Evolutionary conservation across 179 eudicot species (phyloP), one percentile per base, ranked within the genome.

Genomic region (Vitellaria paradoxa): DNA sequence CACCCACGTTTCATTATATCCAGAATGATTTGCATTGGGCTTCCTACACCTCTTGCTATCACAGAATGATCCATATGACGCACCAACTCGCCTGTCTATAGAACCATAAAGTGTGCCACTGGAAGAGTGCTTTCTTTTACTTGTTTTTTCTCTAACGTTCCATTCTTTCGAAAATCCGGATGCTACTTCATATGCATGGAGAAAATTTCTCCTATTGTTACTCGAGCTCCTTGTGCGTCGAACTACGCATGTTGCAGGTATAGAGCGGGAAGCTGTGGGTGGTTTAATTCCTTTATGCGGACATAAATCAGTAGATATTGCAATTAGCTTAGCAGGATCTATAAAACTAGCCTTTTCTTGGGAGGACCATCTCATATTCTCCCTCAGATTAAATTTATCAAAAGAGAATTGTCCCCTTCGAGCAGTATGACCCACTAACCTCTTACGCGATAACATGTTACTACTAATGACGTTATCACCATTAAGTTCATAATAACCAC

Each of bases 401-500:
- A 85, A 78, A 57, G 86, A 89, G 49, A 90, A 82, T 53, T 84
- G 87, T 64, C 90, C 77, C 80, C 92, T 92, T 68, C 96, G 87
- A 77, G 81, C 84, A 82, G 79, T 85, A 73, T 84, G 87, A 73
- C 84, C 84, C 52, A 65, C 75, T 78, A 72, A 78, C 72, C 82
- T 85, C 60, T 83, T 82, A 76, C 77, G 78, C 20, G 85, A 82
- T 74, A 82, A 71, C 50, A 71, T 66, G n/a, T 61, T 82, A 80
- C 37, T 30, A 30, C 81, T 74, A 77, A 75, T 72, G 80, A 66
- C 42, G 81, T 83, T 85, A 74, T 83, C 83, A 57, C 83, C 82
- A 74, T 65, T 83, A 74, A 90, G 79, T 85, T 96, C 98, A 80
- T 96, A 96, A 78, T 92, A 93, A 66, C 99, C 99, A 88, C 94